phyloP scores from a whole-genome alignment of 441 rosid genomes.

The Populus hybrid region DNA sequence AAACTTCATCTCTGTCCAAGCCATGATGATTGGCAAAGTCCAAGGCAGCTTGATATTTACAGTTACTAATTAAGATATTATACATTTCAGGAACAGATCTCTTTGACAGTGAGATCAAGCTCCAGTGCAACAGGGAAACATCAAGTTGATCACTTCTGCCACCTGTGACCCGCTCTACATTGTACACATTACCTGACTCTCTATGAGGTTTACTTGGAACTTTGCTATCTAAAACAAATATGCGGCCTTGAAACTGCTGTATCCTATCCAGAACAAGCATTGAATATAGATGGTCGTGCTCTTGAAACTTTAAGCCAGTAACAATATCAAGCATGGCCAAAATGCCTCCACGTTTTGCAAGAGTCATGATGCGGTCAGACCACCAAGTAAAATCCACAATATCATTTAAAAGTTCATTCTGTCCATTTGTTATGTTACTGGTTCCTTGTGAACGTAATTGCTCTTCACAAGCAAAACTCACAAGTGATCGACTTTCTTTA shows the following conservation, averaged over 20 bases:
- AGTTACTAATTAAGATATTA: constrained; percentile 55
- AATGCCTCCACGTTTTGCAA: constrained; percentile 56
- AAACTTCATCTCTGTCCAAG: constrained; percentile 76
- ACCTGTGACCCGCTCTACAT: constrained; percentile 30
- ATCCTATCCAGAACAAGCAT: constrained; percentile 72
- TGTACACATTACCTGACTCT: constrained; percentile 33
- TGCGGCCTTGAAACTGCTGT: constrained; percentile 44
- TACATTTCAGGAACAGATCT: constrained; percentile 87
- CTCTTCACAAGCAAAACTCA: constrained; percentile 35
- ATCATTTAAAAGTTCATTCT: constrained; percentile 41
- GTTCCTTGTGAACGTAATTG: constrained; percentile 29
- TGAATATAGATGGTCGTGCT: constrained; percentile 51
- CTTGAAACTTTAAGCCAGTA: constrained; percentile 53
- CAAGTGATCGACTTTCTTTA: constrained; percentile 38
- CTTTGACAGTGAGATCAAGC: constrained; percentile 69
- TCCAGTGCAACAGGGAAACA: constrained; percentile 56
- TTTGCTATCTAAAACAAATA: constrained; percentile 64
- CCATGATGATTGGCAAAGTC: constrained; percentile 77
- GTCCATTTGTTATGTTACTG: constrained; percentile 24
- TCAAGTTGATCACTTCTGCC: constrained; percentile 36
- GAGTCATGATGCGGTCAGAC: constrained; percentile 69
- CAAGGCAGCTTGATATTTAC: constrained; percentile 69
- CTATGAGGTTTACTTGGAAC: constrained; percentile 30
- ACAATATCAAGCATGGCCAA: constrained; percentile 56
- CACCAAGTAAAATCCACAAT: constrained; percentile 89